Base-by-base conservation (phyloP, 208 protist species). In the Trypanosoma mega region DNA sequence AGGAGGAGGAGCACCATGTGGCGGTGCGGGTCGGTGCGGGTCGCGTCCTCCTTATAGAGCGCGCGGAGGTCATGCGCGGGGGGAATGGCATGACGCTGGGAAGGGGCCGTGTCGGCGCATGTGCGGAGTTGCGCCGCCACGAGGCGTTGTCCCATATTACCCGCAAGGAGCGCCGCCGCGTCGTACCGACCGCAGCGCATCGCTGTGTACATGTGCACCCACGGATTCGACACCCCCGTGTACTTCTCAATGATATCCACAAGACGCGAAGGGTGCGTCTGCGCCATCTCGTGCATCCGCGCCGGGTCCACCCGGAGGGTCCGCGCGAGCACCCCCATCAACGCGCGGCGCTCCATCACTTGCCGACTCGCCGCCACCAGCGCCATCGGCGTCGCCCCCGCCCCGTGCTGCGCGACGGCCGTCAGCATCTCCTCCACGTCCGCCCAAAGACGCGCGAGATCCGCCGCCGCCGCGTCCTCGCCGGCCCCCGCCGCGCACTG, bases 121-220 rank as follows among this genome's bases (percentile, higher is more conserved):
- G 23, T 55, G 11, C 49, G 50, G 31, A 91, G 31, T 12, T 77
- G 78, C 23, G 39, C 47, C 16, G 71, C 54, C 37, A 94, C 60
- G 2, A 72, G 58, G 16, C 57, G 30, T 31, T 74, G 59, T 23
- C 83, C 82, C 24, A 83, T 60, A 7, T 52, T 60, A 48, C 75
- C 57, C 1, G 73, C 73, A 7, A 72, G 68, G 11, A 80, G 53
- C 46, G 63, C 45, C 24, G 87, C 87, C 29, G 74, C 83, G 48
- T 94, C 87, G 61, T 91, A 91, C 48, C 87, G 80, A 20, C 87
- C 87, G 23, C 75, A 74, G 11, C 83, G 82, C 83, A 94, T 91
- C 5, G 83, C 78, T 5, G 74, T 64, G 53, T 81, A 94, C 14
- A 80, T 67, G 52, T 80, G 76, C 55, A 63, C 68, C 83, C 87